Evolutionary conservation across 2,329 filamentous ascomycete genomes (phyloP).

Genomic region (Fusarium sp.): DNA sequence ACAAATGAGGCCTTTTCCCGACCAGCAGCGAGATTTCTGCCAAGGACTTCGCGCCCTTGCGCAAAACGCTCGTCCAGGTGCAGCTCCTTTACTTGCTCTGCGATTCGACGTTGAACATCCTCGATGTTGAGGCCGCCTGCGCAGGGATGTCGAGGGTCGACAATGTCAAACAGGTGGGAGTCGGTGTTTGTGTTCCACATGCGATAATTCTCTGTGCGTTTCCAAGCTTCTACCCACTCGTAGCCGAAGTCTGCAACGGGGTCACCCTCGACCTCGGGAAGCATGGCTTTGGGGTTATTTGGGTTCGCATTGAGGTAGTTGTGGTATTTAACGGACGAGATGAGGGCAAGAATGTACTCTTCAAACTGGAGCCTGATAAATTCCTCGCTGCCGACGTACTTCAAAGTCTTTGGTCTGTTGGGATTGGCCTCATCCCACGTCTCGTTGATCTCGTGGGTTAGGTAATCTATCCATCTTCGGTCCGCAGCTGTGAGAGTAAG

Average conservation of each 20-base stretch:
- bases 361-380: slow-evolving; percentile 98
- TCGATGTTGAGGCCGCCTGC: slow-evolving; percentile 93
- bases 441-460: slow-evolving; percentile 92
- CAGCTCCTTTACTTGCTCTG: slow-evolving; percentile 92
- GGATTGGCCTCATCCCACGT: slow-evolving; percentile 97
- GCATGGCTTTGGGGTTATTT: slow-evolving; percentile 74
- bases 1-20: slow-evolving; percentile 88
- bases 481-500: slow-evolving; percentile 86
- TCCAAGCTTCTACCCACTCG: slow-evolving; percentile 91
- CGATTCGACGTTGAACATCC: slow-evolving; percentile 89
- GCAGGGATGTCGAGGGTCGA: slow-evolving; percentile 92
- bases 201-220: slow-evolving; percentile 87
- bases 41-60: slow-evolving; percentile 83
- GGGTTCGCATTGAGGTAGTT: slow-evolving; percentile 74
- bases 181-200: slow-evolving; percentile 87
- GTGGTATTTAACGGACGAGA: slow-evolving; percentile 91
- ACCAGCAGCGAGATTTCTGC: slow-evolving; percentile 89
- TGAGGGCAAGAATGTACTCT: slow-evolving; percentile 90
- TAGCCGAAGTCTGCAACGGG: slow-evolving; percentile 84
- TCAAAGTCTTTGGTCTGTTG: slow-evolving; percentile 89
- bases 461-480: slow-evolving; percentile 94
- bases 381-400: slow-evolving; percentile 95
- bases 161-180: slow-evolving; percentile 91
- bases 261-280: slow-evolving; percentile 81
- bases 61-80: slow-evolving; percentile 92